Percentiles rank a stretch among this genome's conserved stretches.
Conservation (phyloP, 345 rosid genomes). For the Eucalyptus grandis region DNA sequence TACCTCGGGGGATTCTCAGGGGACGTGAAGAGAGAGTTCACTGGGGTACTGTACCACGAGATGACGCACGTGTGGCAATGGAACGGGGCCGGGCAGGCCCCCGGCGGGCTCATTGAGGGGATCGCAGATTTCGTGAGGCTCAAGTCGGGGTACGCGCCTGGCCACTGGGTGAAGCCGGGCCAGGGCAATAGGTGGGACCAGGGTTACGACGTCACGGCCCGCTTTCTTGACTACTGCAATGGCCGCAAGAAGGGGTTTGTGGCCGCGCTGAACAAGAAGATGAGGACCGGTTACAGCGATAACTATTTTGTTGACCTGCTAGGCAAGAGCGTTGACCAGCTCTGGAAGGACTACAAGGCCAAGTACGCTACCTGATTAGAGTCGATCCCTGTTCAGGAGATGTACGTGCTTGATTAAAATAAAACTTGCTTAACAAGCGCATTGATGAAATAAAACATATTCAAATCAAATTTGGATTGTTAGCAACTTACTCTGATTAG, state of each 20-base stretch:
- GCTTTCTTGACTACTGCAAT: constrained; percentile 58
- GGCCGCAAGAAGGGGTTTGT: constrained; percentile 44
- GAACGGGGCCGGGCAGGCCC: constrained; percentile 40
- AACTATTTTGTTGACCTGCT: constrained; percentile 38
- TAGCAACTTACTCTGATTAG: neutral
- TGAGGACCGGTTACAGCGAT: constrained; percentile 37
- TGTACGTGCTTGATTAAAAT: neutral
- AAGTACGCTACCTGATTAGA: constrained; percentile 8
- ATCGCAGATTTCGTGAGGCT: constrained; percentile 67
- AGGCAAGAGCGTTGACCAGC: constrained; percentile 54
- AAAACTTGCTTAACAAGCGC: neutral
- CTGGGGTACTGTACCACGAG: constrained; percentile 55
- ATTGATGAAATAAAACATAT: neutral
- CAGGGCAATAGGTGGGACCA: constrained; percentile 59
- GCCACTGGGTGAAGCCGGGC: constrained; percentile 57
- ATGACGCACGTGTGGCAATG: constrained; percentile 65
- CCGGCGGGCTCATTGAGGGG: constrained; percentile 48
- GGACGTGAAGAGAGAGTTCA: constrained; percentile 27
- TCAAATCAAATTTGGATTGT: neutral
- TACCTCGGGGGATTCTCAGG: constrained; percentile 16
- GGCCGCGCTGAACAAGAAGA: constrained; percentile 53
- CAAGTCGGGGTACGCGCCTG: constrained; percentile 29
- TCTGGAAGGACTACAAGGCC: constrained; percentile 66
- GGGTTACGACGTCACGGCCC: constrained; percentile 57
- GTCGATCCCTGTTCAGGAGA: neutral